Evolutionary conservation across 177 flowering plant species (phyloP).

Genomic region (Vitis hybrid): DNA sequence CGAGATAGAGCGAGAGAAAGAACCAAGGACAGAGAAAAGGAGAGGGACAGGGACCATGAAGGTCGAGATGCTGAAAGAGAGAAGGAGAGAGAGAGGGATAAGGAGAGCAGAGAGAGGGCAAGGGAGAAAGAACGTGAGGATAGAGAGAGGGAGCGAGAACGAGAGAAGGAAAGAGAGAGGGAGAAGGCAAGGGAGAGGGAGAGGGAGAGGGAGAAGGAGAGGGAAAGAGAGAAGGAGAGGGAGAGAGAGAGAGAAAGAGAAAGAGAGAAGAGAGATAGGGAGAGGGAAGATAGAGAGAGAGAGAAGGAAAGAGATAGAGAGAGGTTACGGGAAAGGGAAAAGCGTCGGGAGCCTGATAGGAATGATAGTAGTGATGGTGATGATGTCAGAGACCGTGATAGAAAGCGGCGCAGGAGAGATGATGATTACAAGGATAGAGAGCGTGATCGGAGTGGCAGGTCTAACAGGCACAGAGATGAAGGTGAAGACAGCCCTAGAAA

Average conservation of each 20-base stretch:
- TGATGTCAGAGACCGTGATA: slow-evolving; percentile 41
- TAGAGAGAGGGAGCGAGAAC: slow-evolving; percentile 6
- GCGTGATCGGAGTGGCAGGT: slow-evolving; percentile 35
- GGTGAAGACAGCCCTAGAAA: slow-evolving; percentile 45
- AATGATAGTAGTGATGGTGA: slow-evolving; percentile 41
- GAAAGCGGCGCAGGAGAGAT: slow-evolving; percentile 47
- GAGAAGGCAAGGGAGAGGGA: slow-evolving; percentile 21
- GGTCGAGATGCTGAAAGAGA: background rate
- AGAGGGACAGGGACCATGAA: slow-evolving; percentile 2
- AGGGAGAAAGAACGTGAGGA: slow-evolving; percentile 12
- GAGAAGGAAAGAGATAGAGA: slow-evolving; percentile 27
- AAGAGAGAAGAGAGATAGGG: slow-evolving; percentile 15
- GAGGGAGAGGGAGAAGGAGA: slow-evolving; percentile 19
- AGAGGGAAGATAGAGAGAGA: slow-evolving; percentile 22
- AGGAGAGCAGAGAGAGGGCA: slow-evolving; percentile 5
- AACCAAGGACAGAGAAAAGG: background rate
- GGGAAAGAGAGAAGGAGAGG: slow-evolving; percentile 10
- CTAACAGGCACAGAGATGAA: slow-evolving; percentile 53
- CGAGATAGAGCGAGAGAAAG: slow-evolving; percentile 8
- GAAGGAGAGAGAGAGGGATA: slow-evolving; percentile 6
- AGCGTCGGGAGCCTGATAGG: slow-evolving; percentile 42
- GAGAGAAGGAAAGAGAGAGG: slow-evolving; percentile 14
- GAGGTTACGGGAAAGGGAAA: slow-evolving; percentile 29
- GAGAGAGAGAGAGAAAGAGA: slow-evolving; percentile 15
- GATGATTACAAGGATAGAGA: slow-evolving; percentile 46